phyloP scores from a whole-genome alignment of 768 basidiomycete species.

The Mycena pura region DNA sequence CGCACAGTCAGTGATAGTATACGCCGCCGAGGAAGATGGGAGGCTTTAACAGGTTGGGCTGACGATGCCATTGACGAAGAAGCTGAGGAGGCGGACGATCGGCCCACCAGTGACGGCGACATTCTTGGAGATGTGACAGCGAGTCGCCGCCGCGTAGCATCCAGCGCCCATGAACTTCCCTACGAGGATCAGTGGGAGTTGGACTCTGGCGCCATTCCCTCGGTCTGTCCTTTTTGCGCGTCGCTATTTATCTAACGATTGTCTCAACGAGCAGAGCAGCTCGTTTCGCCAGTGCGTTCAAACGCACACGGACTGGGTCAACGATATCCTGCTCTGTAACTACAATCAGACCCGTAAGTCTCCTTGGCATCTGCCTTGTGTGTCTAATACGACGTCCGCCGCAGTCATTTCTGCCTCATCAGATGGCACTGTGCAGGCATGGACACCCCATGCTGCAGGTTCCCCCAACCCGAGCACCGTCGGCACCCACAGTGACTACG shows the following conservation, averaged over 20 bases:
- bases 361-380: background rate
- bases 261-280: conserved; percentile 47
- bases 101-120: conserved; percentile 70
- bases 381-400: conserved; percentile 8
- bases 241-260: conserved; percentile 8
- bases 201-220: conserved; percentile 59
- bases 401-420: conserved; percentile 92
- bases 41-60: conserved; percentile 84
- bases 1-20: conserved; percentile 31
- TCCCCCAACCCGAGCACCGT: conserved; percentile 69
- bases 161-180: conserved; percentile 50
- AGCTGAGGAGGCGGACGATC: conserved; percentile 66
- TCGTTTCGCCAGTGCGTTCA: conserved; percentile 89
- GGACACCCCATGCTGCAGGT: conserved; percentile 79
- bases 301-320: conserved; percentile 94
- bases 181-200: conserved; percentile 84
- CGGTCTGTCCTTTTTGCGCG: conserved; percentile 50
- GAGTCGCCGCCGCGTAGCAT: conserved; percentile 43
- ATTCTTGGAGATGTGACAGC: conserved; percentile 72
- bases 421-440: conserved; percentile 92
- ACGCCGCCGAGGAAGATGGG: conserved; percentile 60
- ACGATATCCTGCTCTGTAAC: conserved; percentile 92
- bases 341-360: conserved; percentile 82
- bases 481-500: conserved; percentile 86
- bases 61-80: conserved; percentile 75